These are phyloP conservation scores for Endogone sp. DNA, from an alignment of 192 early-diverging fungal genomes.

Conservation along the genomic window DNA sequence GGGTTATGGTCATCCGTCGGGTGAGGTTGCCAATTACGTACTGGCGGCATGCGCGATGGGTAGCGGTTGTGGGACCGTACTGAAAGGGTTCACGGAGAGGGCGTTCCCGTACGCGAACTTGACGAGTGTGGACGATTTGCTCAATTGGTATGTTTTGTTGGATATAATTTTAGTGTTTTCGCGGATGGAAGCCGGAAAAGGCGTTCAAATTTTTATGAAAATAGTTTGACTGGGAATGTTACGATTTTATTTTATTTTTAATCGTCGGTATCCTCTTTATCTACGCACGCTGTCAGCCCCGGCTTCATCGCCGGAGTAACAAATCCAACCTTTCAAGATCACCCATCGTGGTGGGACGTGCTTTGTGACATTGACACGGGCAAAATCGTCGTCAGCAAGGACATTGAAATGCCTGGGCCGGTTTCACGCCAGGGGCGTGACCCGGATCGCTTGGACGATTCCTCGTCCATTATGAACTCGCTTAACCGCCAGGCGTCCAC, in stretches of 20 bases:
- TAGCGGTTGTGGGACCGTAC: conserved; percentile 82
- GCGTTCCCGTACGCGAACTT: conserved; percentile 90
- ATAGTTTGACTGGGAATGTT: neutral
- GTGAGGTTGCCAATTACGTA: conserved; percentile 92
- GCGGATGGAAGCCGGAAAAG: neutral
- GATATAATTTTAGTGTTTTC: neutral
- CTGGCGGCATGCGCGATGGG: conserved; percentile 85
- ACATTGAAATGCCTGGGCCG: conserved; percentile 27
- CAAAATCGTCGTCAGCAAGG: conserved; percentile 88
- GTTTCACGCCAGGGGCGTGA: neutral
- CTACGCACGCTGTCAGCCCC: conserved; percentile 38
- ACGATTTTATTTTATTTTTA: neutral
- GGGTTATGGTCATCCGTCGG: conserved; percentile 84
- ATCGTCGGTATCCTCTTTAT: too few species aligned
- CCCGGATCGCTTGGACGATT: neutral
- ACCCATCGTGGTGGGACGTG: conserved; percentile 94
- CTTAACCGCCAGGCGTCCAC: neutral
- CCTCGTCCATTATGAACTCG: neutral
- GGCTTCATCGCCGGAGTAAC: conserved; percentile 97
- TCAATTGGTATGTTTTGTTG: conserved; percentile 59
- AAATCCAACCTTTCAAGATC: conserved; percentile 93
- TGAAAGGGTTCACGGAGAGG: conserved; percentile 82
- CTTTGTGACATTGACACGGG: conserved; percentile 92
- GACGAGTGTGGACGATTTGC: conserved; percentile 79
- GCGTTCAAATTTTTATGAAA: conserved; percentile 2